Base-by-base conservation (phyloP, 2,329 filamentous ascomycete genomes). In the Orbilia javanica region DNA sequence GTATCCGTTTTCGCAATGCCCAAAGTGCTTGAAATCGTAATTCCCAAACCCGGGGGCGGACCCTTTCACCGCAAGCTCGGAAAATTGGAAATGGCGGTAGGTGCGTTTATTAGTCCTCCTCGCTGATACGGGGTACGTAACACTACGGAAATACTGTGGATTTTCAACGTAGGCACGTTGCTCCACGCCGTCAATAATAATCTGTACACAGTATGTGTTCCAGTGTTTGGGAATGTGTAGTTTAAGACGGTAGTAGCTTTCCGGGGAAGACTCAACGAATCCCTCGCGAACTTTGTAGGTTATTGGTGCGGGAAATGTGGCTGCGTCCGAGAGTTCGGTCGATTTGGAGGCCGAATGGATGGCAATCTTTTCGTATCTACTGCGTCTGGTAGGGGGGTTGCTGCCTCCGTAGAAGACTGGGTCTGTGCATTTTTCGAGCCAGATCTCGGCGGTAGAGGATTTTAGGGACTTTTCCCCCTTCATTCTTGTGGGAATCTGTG, bases 121-220 rank as follows among this genome's bases (percentile, higher is more conserved):
- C 1, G 66, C 66, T 10, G 4, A 25, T 31, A 71, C 44, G 0
- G 22, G 66, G 20, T 52, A 60, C 36, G 11, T 42, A 3, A 22
- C 4, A 18, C 1, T 27, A 3, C 11, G 34, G 55, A 62, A 22
- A 25, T 29, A 20, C 42, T 57, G 66, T 25, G 63, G 36, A 18
- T 20, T 3, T 15, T 52, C 48, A n/a, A 71, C 34, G 50, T 71
- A 77, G 15, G 31, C 52, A 0, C 60, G 50, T 29, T 72, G 74
- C n/a, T 78, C 68, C 7, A 78, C 42, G 5, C 67, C 74, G 27
- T 78, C 74, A 52, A 78, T 72, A 25, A 78, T 71, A 15, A 72
- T 3, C 62, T 78, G 66, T 2, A 72, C 27, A 4, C 42, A 62
- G 20, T 67, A 18, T 27, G 50, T 6, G 5, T 18, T 25, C 36